Conservation (phyloP, 192 early-diverging fungal species). For the Coemansia biformis region DNA sequence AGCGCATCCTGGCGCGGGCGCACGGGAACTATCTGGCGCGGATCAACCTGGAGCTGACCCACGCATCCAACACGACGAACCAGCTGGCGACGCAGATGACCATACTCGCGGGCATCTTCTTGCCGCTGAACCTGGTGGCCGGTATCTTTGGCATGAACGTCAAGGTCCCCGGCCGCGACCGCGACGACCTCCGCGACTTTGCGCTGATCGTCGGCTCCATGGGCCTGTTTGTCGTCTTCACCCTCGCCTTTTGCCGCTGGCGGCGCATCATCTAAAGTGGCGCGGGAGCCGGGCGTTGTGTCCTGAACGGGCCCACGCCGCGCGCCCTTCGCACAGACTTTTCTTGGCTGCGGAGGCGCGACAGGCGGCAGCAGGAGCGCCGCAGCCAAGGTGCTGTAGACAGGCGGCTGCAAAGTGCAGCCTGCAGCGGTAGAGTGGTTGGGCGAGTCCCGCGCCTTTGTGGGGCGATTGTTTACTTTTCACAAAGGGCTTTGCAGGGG, state of each 20-base stretch:
- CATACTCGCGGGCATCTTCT: slow-evolving; percentile 53
- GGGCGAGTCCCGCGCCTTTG: no score
- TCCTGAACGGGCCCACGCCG: no score
- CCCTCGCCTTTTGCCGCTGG: slow-evolving; percentile 36
- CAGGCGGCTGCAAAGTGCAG: no score
- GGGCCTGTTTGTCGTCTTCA: slow-evolving; percentile 27
- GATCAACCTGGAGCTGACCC: slow-evolving; percentile 75
- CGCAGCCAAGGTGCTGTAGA: no score
- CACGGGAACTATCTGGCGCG: slow-evolving; percentile 86
- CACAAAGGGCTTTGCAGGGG: no score
- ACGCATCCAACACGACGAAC: slow-evolving; percentile 52
- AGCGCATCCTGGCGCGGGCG: slow-evolving; percentile 67
- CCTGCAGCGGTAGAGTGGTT: no score
- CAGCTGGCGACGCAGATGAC: slow-evolving; percentile 44
- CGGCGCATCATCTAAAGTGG: slow-evolving; percentile 43
- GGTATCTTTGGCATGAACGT: slow-evolving; percentile 72
- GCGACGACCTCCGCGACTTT: slow-evolving; percentile 40
- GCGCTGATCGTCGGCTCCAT: slow-evolving; percentile 30
- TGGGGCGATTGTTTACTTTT: no score
- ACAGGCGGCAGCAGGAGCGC: no score
- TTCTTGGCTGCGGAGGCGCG: no score
- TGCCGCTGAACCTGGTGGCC: slow-evolving; percentile 63
- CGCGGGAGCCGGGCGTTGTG: no score
- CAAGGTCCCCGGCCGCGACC: slow-evolving; percentile 60
- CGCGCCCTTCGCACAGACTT: no score